These are phyloP conservation scores for Schizopora paradoxa DNA, from an alignment of 1,284 basidiomycete species.

Conservation along the genomic window DNA sequence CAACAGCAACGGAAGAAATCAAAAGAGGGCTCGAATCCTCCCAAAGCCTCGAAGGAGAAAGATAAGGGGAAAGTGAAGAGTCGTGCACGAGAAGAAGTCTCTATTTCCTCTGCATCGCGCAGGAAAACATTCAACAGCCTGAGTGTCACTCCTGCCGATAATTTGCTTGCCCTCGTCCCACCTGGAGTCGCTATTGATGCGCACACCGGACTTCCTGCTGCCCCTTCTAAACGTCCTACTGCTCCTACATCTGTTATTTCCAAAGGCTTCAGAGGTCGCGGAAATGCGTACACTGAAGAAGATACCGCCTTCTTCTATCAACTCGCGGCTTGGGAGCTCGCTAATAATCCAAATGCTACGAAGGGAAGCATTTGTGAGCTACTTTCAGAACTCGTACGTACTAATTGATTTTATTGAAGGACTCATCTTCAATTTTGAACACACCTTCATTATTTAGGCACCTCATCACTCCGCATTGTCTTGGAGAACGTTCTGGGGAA, in stretches of 20 bases:
- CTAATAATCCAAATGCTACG: constrained; percentile 43
- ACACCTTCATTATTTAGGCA: constrained; percentile 34
- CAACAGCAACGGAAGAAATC: too few species aligned
- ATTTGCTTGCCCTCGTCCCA: constrained; percentile 10
- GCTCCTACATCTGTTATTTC: constrained; percentile 41
- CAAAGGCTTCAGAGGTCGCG: constrained; percentile 36
- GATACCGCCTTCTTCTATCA: constrained; percentile 60
- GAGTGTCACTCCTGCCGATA: constrained; percentile 8
- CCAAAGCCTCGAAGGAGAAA: neutral
- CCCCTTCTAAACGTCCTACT: constrained; percentile 60
- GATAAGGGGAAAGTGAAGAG: constrained; percentile 2
- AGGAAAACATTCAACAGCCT: constrained; percentile 16
- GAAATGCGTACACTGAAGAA: constrained; percentile 57
- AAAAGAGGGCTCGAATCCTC: neutral
- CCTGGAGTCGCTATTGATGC: constrained; percentile 14
- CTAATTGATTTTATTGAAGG: constrained; percentile 13
- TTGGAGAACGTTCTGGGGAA: constrained; percentile 58
- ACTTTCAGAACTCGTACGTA: constrained; percentile 48
- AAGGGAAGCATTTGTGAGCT: constrained; percentile 48
- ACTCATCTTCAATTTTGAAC: constrained; percentile 8
- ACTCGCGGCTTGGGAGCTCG: constrained; percentile 55
- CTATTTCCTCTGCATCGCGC: constrained; percentile 2
- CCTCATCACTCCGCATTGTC: constrained; percentile 54
- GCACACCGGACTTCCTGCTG: constrained; percentile 38
- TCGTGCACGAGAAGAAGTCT: neutral